A percentile compares a stretch with the other conserved stretches of the same genome.
These are phyloP conservation scores for Thinopyrum obtusiflorum DNA, from an alignment of 202 grass and related monocot species.

Conservation along the genomic window DNA sequence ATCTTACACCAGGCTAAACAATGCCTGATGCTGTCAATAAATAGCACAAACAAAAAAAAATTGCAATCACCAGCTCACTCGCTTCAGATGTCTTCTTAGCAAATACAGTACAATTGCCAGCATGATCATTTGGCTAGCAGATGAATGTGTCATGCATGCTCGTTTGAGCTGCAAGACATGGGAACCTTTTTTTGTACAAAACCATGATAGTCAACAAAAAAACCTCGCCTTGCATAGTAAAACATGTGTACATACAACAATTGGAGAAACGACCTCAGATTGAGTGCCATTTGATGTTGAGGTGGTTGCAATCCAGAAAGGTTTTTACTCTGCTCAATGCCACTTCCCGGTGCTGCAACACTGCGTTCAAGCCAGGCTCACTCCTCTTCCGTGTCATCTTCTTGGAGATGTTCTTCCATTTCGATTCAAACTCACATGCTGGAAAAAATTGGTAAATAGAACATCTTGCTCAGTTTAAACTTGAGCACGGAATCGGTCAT, in stretches of 20 bases:
- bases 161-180: slow-evolving; percentile 6
- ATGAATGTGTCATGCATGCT: not conserved
- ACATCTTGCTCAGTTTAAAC: slow-evolving; percentile 2
- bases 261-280: slow-evolving; percentile 24
- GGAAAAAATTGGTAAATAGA: not conserved
- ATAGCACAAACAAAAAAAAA: not conserved
- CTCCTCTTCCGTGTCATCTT: slow-evolving; percentile 64
- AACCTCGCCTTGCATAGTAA: not conserved
- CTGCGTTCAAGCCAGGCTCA: slow-evolving; percentile 30
- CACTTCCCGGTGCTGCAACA: slow-evolving; percentile 60
- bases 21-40: not conserved
- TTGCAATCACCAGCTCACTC: not conserved
- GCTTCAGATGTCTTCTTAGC: not conserved
- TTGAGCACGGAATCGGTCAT: not conserved
- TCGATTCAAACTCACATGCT: slow-evolving; percentile 79
- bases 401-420: slow-evolving; percentile 69
- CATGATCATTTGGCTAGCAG: not conserved
- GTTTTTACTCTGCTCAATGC: slow-evolving; percentile 55
- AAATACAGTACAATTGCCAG: slow-evolving; percentile 5
- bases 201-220: not conserved
- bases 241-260: slow-evolving; percentile 17
- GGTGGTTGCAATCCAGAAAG: slow-evolving; percentile 45
- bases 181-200: slow-evolving; percentile 1
- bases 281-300: slow-evolving; percentile 59
- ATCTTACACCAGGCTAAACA: not conserved